Conservation (phyloP, 2,329 filamentous ascomycete species). For the Monosporascus sp. region DNA sequence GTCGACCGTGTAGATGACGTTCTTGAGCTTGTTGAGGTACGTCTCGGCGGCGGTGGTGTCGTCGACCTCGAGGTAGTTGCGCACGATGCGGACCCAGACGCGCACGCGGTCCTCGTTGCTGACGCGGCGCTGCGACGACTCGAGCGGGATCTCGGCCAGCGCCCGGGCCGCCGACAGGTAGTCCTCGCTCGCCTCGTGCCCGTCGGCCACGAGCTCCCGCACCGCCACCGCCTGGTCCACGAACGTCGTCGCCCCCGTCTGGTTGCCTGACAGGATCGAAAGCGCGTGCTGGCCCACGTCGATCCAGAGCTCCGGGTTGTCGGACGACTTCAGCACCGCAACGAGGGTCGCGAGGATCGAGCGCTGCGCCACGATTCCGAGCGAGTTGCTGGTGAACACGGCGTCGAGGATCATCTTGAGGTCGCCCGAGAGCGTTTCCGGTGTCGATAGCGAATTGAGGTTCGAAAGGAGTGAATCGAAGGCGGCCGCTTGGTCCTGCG, state of each 20-base stretch:
- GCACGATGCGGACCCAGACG: slow-evolving; percentile 90
- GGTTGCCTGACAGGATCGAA: slow-evolving; percentile 56
- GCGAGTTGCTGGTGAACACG: slow-evolving; percentile 57
- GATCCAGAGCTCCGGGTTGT: slow-evolving; percentile 63
- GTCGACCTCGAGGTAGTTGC: slow-evolving; percentile 90
- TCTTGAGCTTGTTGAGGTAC: slow-evolving; percentile 93
- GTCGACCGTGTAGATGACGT: slow-evolving; percentile 74
- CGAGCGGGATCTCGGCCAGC: slow-evolving; percentile 80
- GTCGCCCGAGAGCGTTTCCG: slow-evolving; percentile 43
- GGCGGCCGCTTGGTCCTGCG: slow-evolving; percentile 37
- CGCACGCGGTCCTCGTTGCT: slow-evolving; percentile 75
- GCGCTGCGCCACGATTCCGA: slow-evolving; percentile 73
- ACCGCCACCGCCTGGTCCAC: slow-evolving; percentile 80
- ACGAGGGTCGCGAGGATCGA: slow-evolving; percentile 66
- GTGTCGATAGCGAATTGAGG: slow-evolving; percentile 36
- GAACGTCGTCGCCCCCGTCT: slow-evolving; percentile 58
- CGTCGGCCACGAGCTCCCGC: slow-evolving; percentile 75
- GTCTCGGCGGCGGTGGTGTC: slow-evolving; percentile 80
- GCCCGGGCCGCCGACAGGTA: slow-evolving; percentile 72
- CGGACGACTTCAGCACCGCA: slow-evolving; percentile 54
- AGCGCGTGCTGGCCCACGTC: slow-evolving; percentile 73
- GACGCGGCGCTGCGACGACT: slow-evolving; percentile 81
- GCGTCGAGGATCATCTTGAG: slow-evolving; percentile 63
- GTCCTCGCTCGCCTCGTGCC: slow-evolving; percentile 78
- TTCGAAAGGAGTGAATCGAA: slow-evolving; percentile 43